Base-by-base conservation (phyloP, 2,329 filamentous ascomycete genomes). In the Aspergillus viridinutans region DNA sequence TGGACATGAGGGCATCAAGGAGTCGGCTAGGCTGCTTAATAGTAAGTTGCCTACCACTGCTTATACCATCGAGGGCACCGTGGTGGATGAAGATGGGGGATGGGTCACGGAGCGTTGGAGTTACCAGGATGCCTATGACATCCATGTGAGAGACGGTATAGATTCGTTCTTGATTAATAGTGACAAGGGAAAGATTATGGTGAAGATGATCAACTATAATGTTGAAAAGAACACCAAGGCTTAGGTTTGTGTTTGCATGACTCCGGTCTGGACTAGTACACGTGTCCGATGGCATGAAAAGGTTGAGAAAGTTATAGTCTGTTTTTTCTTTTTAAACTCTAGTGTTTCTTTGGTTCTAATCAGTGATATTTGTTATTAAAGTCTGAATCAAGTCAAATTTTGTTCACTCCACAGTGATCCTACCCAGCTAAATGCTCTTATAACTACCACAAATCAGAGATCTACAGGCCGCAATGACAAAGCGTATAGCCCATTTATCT, bases 71-170 rank as follows among this genome's bases (percentile, higher is more conserved):
- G 32, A 42, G 29, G 57, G 57, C 4, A 56, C 57, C 3, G 45
- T 47, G n/a, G 53, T 58, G 3, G 57, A 38, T 40, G 8, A 28
- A 2, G 28, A 53, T 5, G 45, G 43, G 20, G 49, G 50, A 9
- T 58, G 57, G 50, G 53, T 58, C 9, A 58, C 57, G 3, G 53
- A 58, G 20, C 50, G 57, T 6, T 58, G 57, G 57, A 54, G 52
- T 3, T 58, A 58, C 28, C 17, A 50, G 12, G 53, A 47, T 3
- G 38, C 23, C 4, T 10, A 50, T 4, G 43, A 51, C 8, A 21
- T 58, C n/a, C 25, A 49, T 25, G 57, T 58, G 9, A 32, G 43
- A 7, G 57, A 56, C 20, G 54, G 57, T 6, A 53, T 58, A 17
- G 54, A 58, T 48, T 50, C 50, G 2, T 56, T 58, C n/a, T 9